Conservation (phyloP, 257 asterid genomes). For the Oldenlandia corymbosa region DNA sequence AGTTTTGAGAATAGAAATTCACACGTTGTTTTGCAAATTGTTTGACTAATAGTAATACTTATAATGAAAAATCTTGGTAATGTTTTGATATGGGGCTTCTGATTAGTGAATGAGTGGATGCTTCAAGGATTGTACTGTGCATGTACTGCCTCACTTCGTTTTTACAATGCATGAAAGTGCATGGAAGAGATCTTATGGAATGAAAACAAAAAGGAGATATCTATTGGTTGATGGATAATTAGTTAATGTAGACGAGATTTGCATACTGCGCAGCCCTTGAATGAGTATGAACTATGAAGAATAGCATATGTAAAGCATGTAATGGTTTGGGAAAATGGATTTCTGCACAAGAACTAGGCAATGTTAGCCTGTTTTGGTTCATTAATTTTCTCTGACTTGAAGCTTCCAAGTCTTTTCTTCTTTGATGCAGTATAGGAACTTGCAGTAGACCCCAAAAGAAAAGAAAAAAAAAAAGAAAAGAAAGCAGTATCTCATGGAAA, state of each 20-base stretch:
- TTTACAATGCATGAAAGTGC: too few relatives aligned
- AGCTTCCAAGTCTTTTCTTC: background rate
- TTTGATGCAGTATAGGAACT: conserved; percentile 9
- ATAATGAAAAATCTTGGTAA: background rate
- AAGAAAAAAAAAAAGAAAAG: too few relatives aligned
- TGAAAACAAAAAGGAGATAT: too few relatives aligned
- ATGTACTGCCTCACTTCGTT: too few relatives aligned
- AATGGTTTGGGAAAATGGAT: background rate
- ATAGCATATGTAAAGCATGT: background rate
- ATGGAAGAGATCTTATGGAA: too few relatives aligned
- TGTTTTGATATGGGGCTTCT: background rate
- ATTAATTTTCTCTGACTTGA: background rate
- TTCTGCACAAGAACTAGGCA: background rate
- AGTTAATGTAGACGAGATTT: background rate
- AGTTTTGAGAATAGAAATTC: background rate
- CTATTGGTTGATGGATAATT: background rate
- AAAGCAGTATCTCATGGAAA: too few relatives aligned
- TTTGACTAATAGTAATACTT: too few relatives aligned
- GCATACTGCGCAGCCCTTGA: too few relatives aligned
- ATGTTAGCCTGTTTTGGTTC: background rate
- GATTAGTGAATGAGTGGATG: too few relatives aligned
- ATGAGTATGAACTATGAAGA: too few relatives aligned
- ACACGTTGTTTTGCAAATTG: background rate
- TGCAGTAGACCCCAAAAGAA: too few relatives aligned
- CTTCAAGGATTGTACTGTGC: too few relatives aligned